Conservation (phyloP, 2,329 filamentous ascomycete species). For the Penicillium sp. region DNA sequence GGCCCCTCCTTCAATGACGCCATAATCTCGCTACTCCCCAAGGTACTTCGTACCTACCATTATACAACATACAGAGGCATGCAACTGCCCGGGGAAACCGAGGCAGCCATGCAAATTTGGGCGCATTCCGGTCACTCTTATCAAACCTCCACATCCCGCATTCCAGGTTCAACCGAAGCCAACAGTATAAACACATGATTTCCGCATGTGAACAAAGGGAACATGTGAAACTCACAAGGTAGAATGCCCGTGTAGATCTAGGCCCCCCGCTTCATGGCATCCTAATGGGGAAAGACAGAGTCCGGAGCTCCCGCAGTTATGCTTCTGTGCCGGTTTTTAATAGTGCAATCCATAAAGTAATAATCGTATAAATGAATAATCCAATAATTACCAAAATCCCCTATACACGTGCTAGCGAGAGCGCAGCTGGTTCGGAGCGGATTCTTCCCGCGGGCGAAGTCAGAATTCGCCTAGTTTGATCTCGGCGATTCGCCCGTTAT, state of each 20-base stretch:
- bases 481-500: background rate
- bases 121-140: background rate
- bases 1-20: slow-evolving; percentile 1
- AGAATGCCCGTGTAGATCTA: background rate
- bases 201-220: background rate
- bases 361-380: background rate
- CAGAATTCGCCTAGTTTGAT: background rate
- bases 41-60: background rate
- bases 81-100: background rate
- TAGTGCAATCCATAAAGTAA: background rate
- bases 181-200: background rate
- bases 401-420: background rate
- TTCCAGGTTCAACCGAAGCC: background rate
- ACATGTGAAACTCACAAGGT: background rate
- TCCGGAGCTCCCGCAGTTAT: slow-evolving; percentile 1
- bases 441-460: background rate
- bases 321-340: background rate
- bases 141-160: background rate
- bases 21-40: background rate
- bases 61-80: background rate
- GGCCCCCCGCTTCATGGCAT: background rate
- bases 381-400: background rate
- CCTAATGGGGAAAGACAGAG: background rate
- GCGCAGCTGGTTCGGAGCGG: background rate
- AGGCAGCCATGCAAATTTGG: background rate